Evolutionary conservation across 495 filamentous ascomycete genomes (phyloP).

Genomic region (Lophium mytilinum): DNA sequence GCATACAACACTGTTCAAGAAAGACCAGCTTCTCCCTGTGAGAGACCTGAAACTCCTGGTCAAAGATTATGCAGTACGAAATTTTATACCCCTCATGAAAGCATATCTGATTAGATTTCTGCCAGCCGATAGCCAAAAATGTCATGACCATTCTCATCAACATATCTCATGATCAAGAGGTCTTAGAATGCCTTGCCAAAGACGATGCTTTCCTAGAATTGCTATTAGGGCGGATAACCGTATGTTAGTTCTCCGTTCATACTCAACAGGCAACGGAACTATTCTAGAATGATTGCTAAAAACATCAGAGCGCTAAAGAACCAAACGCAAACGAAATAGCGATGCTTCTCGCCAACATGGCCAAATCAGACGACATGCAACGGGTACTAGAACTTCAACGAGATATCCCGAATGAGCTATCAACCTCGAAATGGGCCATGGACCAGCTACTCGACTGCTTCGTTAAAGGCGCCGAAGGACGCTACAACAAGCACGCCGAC

Average conservation of each 20-base stretch:
- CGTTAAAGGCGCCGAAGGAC: constrained; percentile 75
- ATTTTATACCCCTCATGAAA: background rate
- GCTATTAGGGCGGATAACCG: constrained; percentile 62
- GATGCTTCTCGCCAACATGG: constrained; percentile 89
- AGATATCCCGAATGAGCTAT: constrained; percentile 50
- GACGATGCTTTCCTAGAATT: constrained; percentile 78
- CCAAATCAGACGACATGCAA: constrained; percentile 66
- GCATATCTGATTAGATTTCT: background rate
- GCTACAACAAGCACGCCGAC: constrained; percentile 76
- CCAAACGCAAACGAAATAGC: constrained; percentile 74
- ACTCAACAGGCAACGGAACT: background rate
- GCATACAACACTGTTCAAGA: constrained; percentile 77
- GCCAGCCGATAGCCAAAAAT: constrained; percentile 78
- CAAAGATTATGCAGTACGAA: constrained; percentile 30
- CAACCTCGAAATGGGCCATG: constrained; percentile 60
- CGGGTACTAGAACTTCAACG: constrained; percentile 59
- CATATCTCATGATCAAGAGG: constrained; percentile 66
- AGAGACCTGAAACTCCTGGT: constrained; percentile 54
- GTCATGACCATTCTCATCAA: constrained; percentile 92
- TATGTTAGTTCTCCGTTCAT: constrained; percentile 43
- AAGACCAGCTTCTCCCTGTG: constrained; percentile 64
- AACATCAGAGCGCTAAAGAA: constrained; percentile 48
- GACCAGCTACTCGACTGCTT: constrained; percentile 94
- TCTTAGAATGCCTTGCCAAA: constrained; percentile 60
- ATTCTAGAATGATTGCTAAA: background rate